A percentile compares a stretch with the other conserved stretches of the same genome.
Evolutionary conservation across 805 yeast species (phyloP).

Genomic region (Debaryomyces tyrocola): DNA sequence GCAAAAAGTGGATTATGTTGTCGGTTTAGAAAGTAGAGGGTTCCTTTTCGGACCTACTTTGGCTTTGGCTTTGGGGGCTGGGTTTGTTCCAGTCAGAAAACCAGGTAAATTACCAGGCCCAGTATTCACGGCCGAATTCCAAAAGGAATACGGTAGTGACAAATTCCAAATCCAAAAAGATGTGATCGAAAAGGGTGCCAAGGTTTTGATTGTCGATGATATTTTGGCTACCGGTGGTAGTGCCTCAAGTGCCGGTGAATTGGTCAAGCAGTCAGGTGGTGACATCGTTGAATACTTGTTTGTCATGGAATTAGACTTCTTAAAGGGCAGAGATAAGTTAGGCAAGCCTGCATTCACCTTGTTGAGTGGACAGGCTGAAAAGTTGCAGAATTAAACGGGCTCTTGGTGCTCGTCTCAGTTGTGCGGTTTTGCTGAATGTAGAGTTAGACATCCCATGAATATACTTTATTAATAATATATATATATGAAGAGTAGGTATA

Average conservation of each 20-base stretch:
- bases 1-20: conserved; percentile 77
- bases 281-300: conserved; percentile 78
- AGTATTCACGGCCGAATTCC: conserved; percentile 65
- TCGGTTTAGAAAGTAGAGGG: conserved; percentile 96
- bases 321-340: conserved; percentile 88
- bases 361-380: conserved; percentile 75
- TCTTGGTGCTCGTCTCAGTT: neutral
- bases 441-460: too few relatives aligned
- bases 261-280: conserved; percentile 66
- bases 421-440: too few relatives aligned
- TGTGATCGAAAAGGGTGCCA: conserved; percentile 76
- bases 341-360: conserved; percentile 87
- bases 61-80: conserved; percentile 84
- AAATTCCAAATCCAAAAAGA: conserved; percentile 84
- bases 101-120: conserved; percentile 94
- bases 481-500: too few relatives aligned
- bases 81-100: conserved; percentile 95
- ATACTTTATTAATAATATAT: too few relatives aligned
- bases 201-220: conserved; percentile 88
- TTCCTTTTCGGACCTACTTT: conserved; percentile 94
- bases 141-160: conserved; percentile 93
- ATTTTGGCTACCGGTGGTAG: conserved; percentile 98
- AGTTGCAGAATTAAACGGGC: conserved; percentile 14
- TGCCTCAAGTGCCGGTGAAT: conserved; percentile 89
- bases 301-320: conserved; percentile 92